phyloP scores from a whole-genome alignment of 768 basidiomycete species.

The Cyclocybe cylindracea region DNA sequence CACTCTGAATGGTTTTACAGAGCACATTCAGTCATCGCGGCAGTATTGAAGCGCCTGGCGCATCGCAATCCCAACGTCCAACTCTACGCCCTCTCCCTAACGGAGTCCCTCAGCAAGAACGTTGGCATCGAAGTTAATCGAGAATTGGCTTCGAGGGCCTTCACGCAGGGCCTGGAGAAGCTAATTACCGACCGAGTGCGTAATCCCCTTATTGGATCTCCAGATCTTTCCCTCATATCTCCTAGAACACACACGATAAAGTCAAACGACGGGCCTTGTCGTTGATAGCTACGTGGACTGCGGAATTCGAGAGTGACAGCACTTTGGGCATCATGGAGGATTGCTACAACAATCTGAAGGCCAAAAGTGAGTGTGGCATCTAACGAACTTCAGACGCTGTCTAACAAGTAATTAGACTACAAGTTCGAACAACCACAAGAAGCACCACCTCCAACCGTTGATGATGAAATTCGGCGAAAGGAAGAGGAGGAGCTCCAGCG shows the following conservation, averaged over 20 bases:
- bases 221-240: slow-evolving; percentile 2
- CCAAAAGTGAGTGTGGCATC: slow-evolving; percentile 60
- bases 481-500: slow-evolving; percentile 96
- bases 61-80: slow-evolving; percentile 98
- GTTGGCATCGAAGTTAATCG: slow-evolving; percentile 77
- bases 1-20: slow-evolving; percentile 40
- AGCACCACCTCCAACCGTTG: slow-evolving; percentile 65
- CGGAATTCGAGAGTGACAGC: slow-evolving; percentile 78
- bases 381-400: too few relatives aligned
- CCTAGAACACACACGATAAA: slow-evolving; percentile 86
- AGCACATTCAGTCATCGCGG: slow-evolving; percentile 81
- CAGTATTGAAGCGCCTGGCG: slow-evolving; percentile 85
- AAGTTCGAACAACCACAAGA: slow-evolving; percentile 68
- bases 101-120: slow-evolving; percentile 92
- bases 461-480: slow-evolving; percentile 76
- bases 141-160: slow-evolving; percentile 87
- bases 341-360: slow-evolving; percentile 76
- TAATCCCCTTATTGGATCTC: slow-evolving; percentile 7
- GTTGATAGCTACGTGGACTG: slow-evolving; percentile 81
- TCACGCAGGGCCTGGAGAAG: slow-evolving; percentile 87
- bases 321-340: slow-evolving; percentile 90
- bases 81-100: slow-evolving; percentile 85
- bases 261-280: slow-evolving; percentile 76
- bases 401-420: slow-evolving; percentile 48
- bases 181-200: slow-evolving; percentile 85